phyloP scores from a whole-genome alignment of 805 yeast genomes.

The baker's yeast (Saccharomyces cerevisiae) region DNA sequence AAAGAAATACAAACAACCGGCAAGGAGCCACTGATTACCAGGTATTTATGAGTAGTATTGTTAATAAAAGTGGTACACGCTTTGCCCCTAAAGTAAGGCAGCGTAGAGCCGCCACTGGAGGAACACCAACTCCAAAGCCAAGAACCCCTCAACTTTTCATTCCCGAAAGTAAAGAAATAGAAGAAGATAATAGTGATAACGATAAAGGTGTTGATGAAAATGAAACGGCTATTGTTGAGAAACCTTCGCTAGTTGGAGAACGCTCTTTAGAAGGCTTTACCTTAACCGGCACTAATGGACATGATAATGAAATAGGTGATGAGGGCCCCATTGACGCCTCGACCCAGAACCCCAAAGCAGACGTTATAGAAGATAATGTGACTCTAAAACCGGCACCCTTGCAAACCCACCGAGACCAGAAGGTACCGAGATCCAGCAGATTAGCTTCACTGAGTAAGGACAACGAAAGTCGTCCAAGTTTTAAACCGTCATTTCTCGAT shows the following conservation, averaged over 20 bases:
- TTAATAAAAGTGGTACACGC: constrained; percentile 48
- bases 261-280: not conserved
- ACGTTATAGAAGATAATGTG: not conserved
- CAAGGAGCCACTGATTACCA: not conserved
- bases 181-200: not conserved
- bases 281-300: not conserved
- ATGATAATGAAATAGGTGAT: constrained; percentile 1
- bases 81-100: constrained; percentile 53
- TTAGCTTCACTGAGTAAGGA: constrained; percentile 32
- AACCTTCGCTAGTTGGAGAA: not conserved
- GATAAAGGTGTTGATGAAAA: constrained; percentile 2
- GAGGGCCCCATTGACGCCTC: not conserved
- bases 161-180: not conserved
- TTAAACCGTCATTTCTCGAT: constrained; percentile 18
- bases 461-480: constrained; percentile 29
- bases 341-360: not conserved
- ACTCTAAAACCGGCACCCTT: not conserved
- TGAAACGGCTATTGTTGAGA: not conserved
- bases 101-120: constrained; percentile 32
- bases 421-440: constrained; percentile 29
- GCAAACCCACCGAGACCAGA: not conserved
- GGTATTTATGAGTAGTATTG: constrained; percentile 29
- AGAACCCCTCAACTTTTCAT: not conserved
- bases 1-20: not conserved
- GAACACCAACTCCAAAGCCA: constrained; percentile 18